These are phyloP conservation scores for Penicillium pulvis DNA, from an alignment of 495 filamentous ascomycete genomes.

Conservation along the genomic window DNA sequence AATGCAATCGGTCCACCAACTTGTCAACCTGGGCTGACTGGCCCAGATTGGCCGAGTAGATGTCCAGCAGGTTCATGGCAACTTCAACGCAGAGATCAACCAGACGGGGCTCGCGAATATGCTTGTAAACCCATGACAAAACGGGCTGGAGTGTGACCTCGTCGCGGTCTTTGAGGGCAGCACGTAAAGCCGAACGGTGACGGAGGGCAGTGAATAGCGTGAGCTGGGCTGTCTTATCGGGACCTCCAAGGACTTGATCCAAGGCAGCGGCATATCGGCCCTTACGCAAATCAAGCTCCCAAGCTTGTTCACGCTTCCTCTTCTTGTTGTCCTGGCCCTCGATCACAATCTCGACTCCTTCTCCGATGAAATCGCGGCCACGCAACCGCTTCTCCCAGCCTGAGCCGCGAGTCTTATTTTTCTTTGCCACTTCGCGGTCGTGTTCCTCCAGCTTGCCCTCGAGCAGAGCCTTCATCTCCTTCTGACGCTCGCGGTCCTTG, in stretches of 20 bases:
- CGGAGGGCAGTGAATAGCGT: constrained; percentile 81
- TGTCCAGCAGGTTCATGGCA: constrained; percentile 74
- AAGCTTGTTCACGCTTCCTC: constrained; percentile 64
- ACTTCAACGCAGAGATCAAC: constrained; percentile 77
- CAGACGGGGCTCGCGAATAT: constrained; percentile 78
- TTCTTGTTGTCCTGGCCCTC: constrained; percentile 63
- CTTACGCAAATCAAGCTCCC: constrained; percentile 80
- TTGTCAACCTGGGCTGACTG: constrained; percentile 71
- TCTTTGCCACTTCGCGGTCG: constrained; percentile 63
- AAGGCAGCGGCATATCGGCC: constrained; percentile 76
- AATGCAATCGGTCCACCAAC: constrained; percentile 63
- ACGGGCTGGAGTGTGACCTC: constrained; percentile 79
- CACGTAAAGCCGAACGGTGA: constrained; percentile 84
- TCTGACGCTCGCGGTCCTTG: constrained; percentile 72
- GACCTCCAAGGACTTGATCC: constrained; percentile 68
- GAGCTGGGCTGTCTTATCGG: constrained; percentile 60
- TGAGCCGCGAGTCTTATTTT: constrained; percentile 66
- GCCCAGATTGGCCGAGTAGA: constrained; percentile 81
- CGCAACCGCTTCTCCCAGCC: constrained; percentile 70
- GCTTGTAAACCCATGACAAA: constrained; percentile 76
- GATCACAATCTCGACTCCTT: constrained; percentile 85
- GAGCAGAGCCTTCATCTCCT: constrained; percentile 83
- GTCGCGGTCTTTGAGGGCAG: constrained; percentile 80
- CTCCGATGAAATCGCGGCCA: constrained; percentile 80
- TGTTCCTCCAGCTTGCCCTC: constrained; percentile 73